Percentiles rank a stretch among this genome's conserved stretches.
Conservation (phyloP, 768 basidiomycete genomes). For the Lactarius evosmus region DNA sequence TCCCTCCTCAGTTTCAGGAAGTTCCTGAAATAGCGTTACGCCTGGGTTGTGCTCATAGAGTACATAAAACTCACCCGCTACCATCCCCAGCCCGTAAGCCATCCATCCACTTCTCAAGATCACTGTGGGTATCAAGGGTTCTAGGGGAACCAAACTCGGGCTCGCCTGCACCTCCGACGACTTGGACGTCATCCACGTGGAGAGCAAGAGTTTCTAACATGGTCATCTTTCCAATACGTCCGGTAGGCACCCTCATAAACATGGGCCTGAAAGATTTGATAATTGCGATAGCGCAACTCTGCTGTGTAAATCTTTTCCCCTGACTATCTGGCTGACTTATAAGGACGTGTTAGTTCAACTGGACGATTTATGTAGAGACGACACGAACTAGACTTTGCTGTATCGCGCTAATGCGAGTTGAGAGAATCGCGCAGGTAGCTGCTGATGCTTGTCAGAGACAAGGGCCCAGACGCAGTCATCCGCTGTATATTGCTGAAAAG, state of each 20-base stretch:
- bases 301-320: conserved; percentile 40
- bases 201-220: conserved; percentile 45
- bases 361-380: not conserved
- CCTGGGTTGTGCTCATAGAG: conserved; percentile 8
- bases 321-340: conserved; percentile 30
- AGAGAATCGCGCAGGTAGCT: conserved; percentile 53
- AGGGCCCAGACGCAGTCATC: conserved; percentile 57
- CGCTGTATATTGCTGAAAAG: conserved; percentile 40
- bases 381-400: conserved; percentile 37
- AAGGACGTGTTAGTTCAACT: not conserved
- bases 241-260: conserved; percentile 51
- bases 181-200: conserved; percentile 46
- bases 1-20: conserved; percentile 47
- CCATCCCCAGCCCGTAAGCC: conserved; percentile 58
- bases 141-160: conserved; percentile 50
- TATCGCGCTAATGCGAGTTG: conserved; percentile 48
- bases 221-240: conserved; percentile 40
- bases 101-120: conserved; percentile 50
- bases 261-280: conserved; percentile 52
- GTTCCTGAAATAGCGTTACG: conserved; percentile 35
- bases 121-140: conserved; percentile 39
- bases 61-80: conserved; percentile 49
- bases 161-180: conserved; percentile 46
- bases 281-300: conserved; percentile 45
- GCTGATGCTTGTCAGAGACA: conserved; percentile 54